Evolutionary conservation across 331 rosid genomes (phyloP).

Genomic region (Quercus phellos): DNA sequence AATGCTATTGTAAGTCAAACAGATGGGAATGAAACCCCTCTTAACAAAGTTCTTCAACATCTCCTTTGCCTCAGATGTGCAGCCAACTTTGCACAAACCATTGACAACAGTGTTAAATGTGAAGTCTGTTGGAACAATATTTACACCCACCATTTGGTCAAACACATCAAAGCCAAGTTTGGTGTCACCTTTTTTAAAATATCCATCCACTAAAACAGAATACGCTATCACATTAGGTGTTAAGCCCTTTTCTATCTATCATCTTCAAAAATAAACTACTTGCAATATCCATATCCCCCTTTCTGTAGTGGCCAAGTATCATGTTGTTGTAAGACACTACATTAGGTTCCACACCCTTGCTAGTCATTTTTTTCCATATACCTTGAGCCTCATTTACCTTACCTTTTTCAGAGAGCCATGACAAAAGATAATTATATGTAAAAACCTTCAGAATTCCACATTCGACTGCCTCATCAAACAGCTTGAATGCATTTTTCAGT

Average conservation of each 20-base stretch:
- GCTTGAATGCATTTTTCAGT: slow-evolving; percentile 37
- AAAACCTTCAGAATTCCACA: slow-evolving; percentile 42
- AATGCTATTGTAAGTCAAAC: slow-evolving; percentile 57
- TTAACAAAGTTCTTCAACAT: slow-evolving; percentile 38
- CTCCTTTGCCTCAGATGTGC: slow-evolving; percentile 40
- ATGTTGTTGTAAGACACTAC: slow-evolving; percentile 58
- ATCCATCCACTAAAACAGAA: slow-evolving; percentile 53
- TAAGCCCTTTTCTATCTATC: slow-evolving; percentile 35
- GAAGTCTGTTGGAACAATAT: slow-evolving; percentile 47
- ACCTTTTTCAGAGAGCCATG: slow-evolving; percentile 46
- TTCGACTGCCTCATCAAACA: slow-evolving; percentile 65
- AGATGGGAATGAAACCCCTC: slow-evolving; percentile 50
- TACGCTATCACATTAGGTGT: slow-evolving; percentile 56
- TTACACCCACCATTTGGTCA: slow-evolving; percentile 54
- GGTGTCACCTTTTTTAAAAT: slow-evolving; percentile 49
- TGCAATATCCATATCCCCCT: slow-evolving; percentile 50
- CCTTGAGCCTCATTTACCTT: slow-evolving; percentile 48
- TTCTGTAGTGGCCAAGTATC: slow-evolving; percentile 58
- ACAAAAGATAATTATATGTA: slow-evolving; percentile 44
- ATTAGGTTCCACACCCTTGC: slow-evolving; percentile 44
- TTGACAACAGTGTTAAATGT: slow-evolving; percentile 42
- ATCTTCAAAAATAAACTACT: slow-evolving; percentile 36
- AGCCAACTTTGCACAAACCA: slow-evolving; percentile 77
- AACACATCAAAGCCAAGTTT: slow-evolving; percentile 41
- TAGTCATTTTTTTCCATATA: slow-evolving; percentile 55